Evolutionary conservation across 768 basidiomycete genomes (phyloP).

Genomic region (Symmetrospora coprosmae): DNA sequence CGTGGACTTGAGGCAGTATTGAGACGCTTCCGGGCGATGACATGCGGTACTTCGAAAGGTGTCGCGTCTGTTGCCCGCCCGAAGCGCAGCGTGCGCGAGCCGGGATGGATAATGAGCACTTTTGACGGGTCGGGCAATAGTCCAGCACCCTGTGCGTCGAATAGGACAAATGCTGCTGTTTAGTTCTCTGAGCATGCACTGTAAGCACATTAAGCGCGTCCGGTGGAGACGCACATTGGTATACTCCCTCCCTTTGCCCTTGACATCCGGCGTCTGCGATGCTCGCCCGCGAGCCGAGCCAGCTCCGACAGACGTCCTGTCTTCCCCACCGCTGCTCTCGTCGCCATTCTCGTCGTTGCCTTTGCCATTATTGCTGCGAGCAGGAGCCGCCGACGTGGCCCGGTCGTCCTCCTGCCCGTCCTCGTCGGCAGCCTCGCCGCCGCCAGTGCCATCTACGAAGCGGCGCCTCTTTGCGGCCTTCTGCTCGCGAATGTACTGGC

Average conservation of each 20-base stretch:
- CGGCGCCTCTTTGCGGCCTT: neutral
- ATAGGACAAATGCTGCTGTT: too few species aligned
- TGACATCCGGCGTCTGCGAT: neutral
- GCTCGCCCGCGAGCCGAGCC: too few species aligned
- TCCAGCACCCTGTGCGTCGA: neutral
- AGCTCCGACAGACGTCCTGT: too few species aligned
- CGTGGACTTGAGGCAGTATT: neutral
- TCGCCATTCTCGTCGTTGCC: neutral
- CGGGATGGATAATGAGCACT: slow-evolving; percentile 34
- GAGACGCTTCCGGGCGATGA: slow-evolving; percentile 29
- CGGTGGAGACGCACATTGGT: neutral
- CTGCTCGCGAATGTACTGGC: neutral
- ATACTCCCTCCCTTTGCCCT: neutral
- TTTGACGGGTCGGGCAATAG: slow-evolving; percentile 21
- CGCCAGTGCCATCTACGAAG: too few species aligned
- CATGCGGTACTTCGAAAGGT: slow-evolving; percentile 29
- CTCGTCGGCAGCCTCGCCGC: neutral
- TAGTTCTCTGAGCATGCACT: neutral
- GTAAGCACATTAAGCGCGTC: neutral
- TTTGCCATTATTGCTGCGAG: neutral
- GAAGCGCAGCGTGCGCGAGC: slow-evolving; percentile 32
- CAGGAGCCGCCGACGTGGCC: neutral
- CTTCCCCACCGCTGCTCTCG: neutral
- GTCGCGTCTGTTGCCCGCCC: slow-evolving; percentile 28
- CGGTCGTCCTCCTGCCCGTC: neutral